Evolutionary conservation across 352 stramenopile species (phyloP), one percentile per base, ranked within the genome.

Genomic region (Aphanomyces cochlioides): DNA sequence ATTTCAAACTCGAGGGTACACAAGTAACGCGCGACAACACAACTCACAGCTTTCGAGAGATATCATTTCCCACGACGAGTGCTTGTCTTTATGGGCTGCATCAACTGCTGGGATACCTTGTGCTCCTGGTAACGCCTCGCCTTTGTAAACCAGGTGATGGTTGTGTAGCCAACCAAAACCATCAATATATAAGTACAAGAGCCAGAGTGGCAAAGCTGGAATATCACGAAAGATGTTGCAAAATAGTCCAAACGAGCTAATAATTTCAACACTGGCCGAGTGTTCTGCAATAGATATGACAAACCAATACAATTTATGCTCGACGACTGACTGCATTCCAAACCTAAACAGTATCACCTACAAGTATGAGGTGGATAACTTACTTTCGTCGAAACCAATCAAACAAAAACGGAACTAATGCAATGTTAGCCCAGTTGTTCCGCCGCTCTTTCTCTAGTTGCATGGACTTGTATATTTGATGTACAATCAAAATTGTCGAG

Each of bases 301-400:
- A 36, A 70, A 70, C 38, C 54, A 50, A 5, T 40, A 36, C 4
- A 70, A 37, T 47, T 70, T 70, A 19, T 63, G 64, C 47, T 63
- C 64, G 8, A 70, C 64, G 15, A 70, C 64, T 8, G 64, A 41
- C 34, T 19, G 64, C 64, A 70, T 70, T 36, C 64, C 64, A 47
- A 47, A 70, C 5, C 64, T 70, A 70, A 4, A 34, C 8, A 45
- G 17, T 19, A 47, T 59, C 28, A 34, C 10, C 40, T 57, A 7
- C 15, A 40, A 40, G 7, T n/a, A 5, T 2, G 19, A 40, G 19
- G 21, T 61, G 19, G 54, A 12, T 28, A 40, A 37, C 13, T 17
- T 41, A 61, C 54, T 61, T 56, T 17, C 13, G 28, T 28, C 37
- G 56, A n/a, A 60, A 47, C 21, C 28, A 28, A 19, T 19, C 10